Conservation (phyloP, 139 green algal species). For the Medakamo hakoo region DNA sequence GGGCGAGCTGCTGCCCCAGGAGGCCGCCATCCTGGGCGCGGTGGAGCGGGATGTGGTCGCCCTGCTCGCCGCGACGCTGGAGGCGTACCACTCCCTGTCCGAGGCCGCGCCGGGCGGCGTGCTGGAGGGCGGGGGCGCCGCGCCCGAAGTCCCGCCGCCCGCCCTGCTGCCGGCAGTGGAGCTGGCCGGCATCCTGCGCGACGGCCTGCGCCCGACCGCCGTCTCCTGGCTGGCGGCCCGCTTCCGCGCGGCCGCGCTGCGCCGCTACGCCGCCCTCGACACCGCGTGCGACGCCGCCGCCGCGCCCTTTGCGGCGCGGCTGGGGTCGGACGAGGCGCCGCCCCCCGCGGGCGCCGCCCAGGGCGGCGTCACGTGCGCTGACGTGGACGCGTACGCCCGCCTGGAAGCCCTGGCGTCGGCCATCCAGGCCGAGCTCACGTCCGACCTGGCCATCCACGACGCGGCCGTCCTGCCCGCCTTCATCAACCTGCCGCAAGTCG, state of each 20-base stretch:
- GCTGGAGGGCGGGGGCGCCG: slow-evolving; percentile 16
- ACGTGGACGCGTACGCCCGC: slow-evolving; percentile 8
- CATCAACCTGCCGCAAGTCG: slow-evolving; percentile 24
- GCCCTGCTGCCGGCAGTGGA: slow-evolving; percentile 24
- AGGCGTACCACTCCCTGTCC: slow-evolving; percentile 29
- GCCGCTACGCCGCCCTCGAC: slow-evolving; percentile 24
- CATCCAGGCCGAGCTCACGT: slow-evolving; percentile 26
- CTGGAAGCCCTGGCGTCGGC: slow-evolving; percentile 26
- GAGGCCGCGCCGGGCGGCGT: slow-evolving; percentile 20
- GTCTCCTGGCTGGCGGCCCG: slow-evolving; percentile 22
- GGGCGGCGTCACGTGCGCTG: slow-evolving; percentile 3
- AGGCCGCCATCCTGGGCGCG: slow-evolving; percentile 20
- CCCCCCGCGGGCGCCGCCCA: background rate
- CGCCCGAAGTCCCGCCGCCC: slow-evolving; percentile 13
- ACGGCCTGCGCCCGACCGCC: slow-evolving; percentile 10
- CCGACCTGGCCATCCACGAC: slow-evolving; percentile 26
- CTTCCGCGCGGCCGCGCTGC: slow-evolving; percentile 18
- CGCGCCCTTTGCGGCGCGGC: background rate
- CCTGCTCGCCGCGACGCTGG: slow-evolving; percentile 26
- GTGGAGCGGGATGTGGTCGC: slow-evolving; percentile 16
- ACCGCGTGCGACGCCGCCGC: slow-evolving; percentile 9
- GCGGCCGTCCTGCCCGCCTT: slow-evolving; percentile 17
- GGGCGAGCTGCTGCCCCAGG: slow-evolving; percentile 11
- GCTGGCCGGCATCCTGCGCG: slow-evolving; percentile 20
- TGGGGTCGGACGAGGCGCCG: background rate